phyloP scores from a whole-genome alignment of 352 stramenopile species.

The Phytopythium cucurbitacearum region DNA sequence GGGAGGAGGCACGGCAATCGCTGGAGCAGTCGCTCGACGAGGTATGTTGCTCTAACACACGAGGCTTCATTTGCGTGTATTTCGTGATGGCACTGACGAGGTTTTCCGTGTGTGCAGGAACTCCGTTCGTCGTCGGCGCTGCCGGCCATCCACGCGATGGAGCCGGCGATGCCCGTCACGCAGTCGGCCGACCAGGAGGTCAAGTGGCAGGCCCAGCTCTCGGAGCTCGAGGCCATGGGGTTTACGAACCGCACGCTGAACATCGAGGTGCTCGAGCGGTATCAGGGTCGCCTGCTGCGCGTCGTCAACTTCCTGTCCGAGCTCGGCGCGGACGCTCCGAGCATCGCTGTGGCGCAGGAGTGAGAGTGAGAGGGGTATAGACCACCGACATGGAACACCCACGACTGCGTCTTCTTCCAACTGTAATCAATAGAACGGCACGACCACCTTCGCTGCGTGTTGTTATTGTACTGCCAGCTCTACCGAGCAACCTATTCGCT shows the following conservation, averaged over 20 bases:
- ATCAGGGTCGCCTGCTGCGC: constrained; percentile 75
- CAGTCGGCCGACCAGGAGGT: constrained; percentile 38
- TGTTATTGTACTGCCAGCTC: constrained; percentile 1
- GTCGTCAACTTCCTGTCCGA: constrained; percentile 84
- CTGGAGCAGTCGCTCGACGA: constrained; percentile 56
- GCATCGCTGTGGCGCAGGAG: constrained; percentile 36
- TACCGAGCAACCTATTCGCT: constrained; percentile 1
- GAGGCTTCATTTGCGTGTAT: neutral
- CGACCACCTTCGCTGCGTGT: neutral
- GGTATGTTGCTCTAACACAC: constrained; percentile 17
- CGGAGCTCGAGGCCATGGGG: constrained; percentile 62
- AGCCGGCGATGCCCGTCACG: constrained; percentile 53
- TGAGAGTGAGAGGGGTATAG: constrained; percentile 12
- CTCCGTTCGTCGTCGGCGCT: constrained; percentile 25
- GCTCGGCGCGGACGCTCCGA: constrained; percentile 18
- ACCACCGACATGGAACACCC: constrained; percentile 1
- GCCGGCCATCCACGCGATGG: constrained; percentile 66
- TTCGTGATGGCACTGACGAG: neutral
- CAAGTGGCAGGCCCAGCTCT: constrained; percentile 66
- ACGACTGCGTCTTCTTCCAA: neutral
- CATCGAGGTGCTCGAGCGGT: constrained; percentile 68
- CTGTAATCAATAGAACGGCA: too few species aligned
- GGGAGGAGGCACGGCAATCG: constrained; percentile 34
- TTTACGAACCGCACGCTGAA: constrained; percentile 67
- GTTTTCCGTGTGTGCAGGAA: constrained; percentile 10